phyloP scores from a whole-genome alignment of 495 filamentous ascomycete genomes.

The Patellaria atrata region DNA sequence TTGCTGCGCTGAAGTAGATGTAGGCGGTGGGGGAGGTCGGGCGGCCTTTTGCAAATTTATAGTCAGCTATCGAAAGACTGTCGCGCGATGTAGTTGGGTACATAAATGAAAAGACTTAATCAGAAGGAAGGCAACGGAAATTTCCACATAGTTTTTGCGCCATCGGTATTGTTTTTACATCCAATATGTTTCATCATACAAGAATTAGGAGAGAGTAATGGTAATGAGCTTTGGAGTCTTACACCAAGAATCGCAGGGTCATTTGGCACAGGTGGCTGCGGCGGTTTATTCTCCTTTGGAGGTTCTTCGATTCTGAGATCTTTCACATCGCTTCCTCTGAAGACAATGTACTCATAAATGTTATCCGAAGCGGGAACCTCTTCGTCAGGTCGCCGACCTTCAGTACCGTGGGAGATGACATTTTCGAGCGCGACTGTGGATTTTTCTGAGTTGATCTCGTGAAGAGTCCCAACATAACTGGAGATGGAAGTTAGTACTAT shows the following conservation, averaged over 20 bases:
- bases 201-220: slow-evolving; percentile 9
- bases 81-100: not conserved
- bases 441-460: slow-evolving; percentile 95
- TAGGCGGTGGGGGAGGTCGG: slow-evolving; percentile 12
- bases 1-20: slow-evolving; percentile 17
- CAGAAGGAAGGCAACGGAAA: slow-evolving; percentile 99
- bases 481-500: slow-evolving; percentile 2
- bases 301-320: slow-evolving; percentile 82
- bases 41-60: slow-evolving; percentile 16
- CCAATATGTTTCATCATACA: slow-evolving; percentile 73
- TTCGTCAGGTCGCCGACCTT: slow-evolving; percentile 69
- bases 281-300: slow-evolving; percentile 57
- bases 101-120: slow-evolving; percentile 19
- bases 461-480: slow-evolving; percentile 88
- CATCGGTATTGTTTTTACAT: slow-evolving; percentile 75
- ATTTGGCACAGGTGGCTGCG: slow-evolving; percentile 63
- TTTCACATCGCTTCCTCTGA: slow-evolving; percentile 96
- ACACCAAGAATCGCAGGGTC: slow-evolving; percentile 96
- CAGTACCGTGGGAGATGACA: slow-evolving; percentile 84
- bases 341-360: slow-evolving; percentile 98
- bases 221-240: slow-evolving; percentile 36
- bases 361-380: slow-evolving; percentile 69
- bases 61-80: too few relatives aligned
- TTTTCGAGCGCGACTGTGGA: slow-evolving; percentile 93
- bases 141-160: slow-evolving; percentile 90